Conservation (phyloP, 2,329 filamentous ascomycete genomes). For the Penicillium griseofulvum region DNA sequence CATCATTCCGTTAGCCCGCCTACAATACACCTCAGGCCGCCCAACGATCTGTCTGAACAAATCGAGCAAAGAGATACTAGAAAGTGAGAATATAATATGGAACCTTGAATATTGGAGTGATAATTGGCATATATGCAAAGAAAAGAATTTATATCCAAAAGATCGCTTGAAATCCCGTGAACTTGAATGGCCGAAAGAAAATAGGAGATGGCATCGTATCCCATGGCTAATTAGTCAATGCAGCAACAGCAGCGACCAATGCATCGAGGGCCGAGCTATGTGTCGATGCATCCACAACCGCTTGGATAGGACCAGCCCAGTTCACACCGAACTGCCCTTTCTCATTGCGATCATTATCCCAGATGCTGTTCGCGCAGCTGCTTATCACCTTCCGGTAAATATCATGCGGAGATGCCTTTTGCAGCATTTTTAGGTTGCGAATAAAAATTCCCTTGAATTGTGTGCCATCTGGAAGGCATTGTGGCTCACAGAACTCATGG, state of each 20-base stretch:
- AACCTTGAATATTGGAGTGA: neutral
- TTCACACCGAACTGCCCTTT: constrained; percentile 57
- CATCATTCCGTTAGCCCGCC: constrained; percentile 6
- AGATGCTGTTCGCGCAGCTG: constrained; percentile 64
- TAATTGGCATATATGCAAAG: neutral
- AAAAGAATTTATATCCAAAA: neutral
- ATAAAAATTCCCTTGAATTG: constrained; percentile 74
- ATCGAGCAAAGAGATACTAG: constrained; percentile 12
- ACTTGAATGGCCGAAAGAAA: neutral
- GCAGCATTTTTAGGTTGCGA: constrained; percentile 61
- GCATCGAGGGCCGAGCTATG: constrained; percentile 67
- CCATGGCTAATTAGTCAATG: neutral
- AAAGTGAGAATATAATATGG: neutral
- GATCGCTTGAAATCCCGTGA: neutral
- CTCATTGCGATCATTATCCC: constrained; percentile 56
- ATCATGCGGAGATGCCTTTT: constrained; percentile 50
- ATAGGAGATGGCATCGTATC: neutral
- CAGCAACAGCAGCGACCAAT: constrained; percentile 57
- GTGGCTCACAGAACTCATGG: constrained; percentile 54
- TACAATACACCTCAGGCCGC: constrained; percentile 8
- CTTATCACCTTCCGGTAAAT: constrained; percentile 56
- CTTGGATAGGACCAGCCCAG: constrained; percentile 62
- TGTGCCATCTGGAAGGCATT: constrained; percentile 51
- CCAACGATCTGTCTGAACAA: constrained; percentile 8
- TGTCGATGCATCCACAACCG: constrained; percentile 54